Evolutionary conservation across 2,329 filamentous ascomycete species (phyloP).

Genomic region (Alternaria longipes): DNA sequence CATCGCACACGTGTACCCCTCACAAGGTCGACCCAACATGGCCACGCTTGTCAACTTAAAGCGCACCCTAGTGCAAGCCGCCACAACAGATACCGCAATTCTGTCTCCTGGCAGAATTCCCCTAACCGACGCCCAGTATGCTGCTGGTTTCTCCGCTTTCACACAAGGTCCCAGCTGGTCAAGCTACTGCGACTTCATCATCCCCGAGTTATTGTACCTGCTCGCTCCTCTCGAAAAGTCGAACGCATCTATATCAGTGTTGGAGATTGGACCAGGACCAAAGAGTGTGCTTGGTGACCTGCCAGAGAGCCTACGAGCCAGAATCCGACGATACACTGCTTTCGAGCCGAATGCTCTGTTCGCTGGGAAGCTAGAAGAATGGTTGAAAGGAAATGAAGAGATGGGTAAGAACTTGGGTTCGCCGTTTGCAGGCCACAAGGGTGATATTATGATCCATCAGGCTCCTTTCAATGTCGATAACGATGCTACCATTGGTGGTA

Average conservation of each 20-base stretch:
- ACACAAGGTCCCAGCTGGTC: slow-evolving; percentile 45
- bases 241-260: slow-evolving; percentile 58
- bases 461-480: slow-evolving; percentile 47
- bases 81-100: neutral
- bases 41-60: neutral
- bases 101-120: neutral
- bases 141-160: slow-evolving; percentile 58
- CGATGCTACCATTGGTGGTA: slow-evolving; percentile 16
- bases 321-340: slow-evolving; percentile 62
- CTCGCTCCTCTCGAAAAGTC: slow-evolving; percentile 56
- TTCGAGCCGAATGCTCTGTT: slow-evolving; percentile 64
- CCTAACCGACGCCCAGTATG: neutral
- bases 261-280: slow-evolving; percentile 69
- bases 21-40: neutral
- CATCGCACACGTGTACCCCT: neutral
- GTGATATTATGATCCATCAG: slow-evolving; percentile 52
- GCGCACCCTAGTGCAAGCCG: neutral
- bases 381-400: slow-evolving; percentile 38
- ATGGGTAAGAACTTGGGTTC: slow-evolving; percentile 27
- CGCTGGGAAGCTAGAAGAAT: slow-evolving; percentile 56
- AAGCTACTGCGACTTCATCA: slow-evolving; percentile 52
- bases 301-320: slow-evolving; percentile 53
- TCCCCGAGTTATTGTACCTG: slow-evolving; percentile 57
- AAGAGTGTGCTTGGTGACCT: slow-evolving; percentile 63
- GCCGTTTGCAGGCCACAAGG: slow-evolving; percentile 56